Evolutionary conservation across 768 basidiomycete species (phyloP).

Genomic region (Melanogaster broomeanus): DNA sequence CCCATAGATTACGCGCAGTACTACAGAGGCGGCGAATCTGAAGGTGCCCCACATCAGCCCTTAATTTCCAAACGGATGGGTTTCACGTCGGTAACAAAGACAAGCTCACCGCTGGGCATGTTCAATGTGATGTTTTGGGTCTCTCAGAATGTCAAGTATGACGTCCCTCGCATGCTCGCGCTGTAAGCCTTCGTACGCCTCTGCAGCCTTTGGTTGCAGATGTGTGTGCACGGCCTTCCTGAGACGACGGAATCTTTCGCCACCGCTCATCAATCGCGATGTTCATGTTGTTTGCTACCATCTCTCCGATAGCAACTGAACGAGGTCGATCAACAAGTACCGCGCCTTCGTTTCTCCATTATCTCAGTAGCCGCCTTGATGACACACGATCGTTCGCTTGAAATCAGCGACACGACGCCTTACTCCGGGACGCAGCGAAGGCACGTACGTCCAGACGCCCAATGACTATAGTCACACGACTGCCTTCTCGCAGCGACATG

Average conservation of each 20-base stretch:
- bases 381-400: background rate
- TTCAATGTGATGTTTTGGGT: conserved; percentile 37
- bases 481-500: conserved; percentile 53
- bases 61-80: background rate
- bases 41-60: background rate
- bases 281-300: conserved; percentile 35
- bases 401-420: too few species aligned
- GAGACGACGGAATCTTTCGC: conserved; percentile 32
- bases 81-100: conserved; percentile 9
- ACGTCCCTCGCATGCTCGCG: conserved; percentile 31
- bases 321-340: conserved; percentile 38
- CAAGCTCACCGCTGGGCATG: conserved; percentile 48
- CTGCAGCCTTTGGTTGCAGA: conserved; percentile 49
- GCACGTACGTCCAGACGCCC: conserved; percentile 18
- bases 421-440: background rate
- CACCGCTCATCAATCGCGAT: conserved; percentile 23
- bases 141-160: conserved; percentile 32
- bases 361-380: conserved; percentile 39
- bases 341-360: conserved; percentile 40
- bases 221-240: conserved; percentile 54
- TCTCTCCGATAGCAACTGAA: conserved; percentile 35
- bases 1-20: conserved; percentile 29
- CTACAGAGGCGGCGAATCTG: conserved; percentile 30
- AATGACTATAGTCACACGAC: conserved; percentile 16
- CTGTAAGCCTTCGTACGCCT: conserved; percentile 45